Base-by-base conservation (phyloP, 768 basidiomycete genomes). In the Leccinum disarticulatum region DNA sequence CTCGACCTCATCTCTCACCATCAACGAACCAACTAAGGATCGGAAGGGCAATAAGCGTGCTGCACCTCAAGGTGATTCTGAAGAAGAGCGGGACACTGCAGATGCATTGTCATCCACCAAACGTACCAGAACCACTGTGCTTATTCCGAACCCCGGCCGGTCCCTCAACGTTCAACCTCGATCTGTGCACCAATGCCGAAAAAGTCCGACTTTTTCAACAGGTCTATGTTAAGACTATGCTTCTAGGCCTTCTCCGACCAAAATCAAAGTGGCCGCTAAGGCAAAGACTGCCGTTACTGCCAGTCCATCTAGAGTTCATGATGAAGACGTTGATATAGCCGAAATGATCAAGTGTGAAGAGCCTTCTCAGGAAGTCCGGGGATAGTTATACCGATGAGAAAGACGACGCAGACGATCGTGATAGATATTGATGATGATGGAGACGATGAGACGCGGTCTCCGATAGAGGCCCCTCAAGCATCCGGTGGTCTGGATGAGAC, bases 41-140 rank as follows among this genome's bases (percentile, higher is more conserved):
- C 74, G 76, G 64, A 95, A 95, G 76, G 95, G 93, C 59, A 97
- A 97, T 86, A 96, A 95, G 78, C 89, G 92, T 68, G 93, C 92
- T 41, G 84, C 81, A 31, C 87, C 88, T 52, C 90, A 93, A 76
- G 74, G 78, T 35, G 76, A 75, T 64, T 84, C 85, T 48, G 88
- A 89, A 74, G 86, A 88, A 72, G 89, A 91, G 73, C 77, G 79
- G 27, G 69, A 70, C 52, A 74, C 79, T 65, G 77, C 78, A 50
- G 62, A 74, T 48, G 66, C 77, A 60, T 69, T 76, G 53, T 77
- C 83, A 30, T 80, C 86, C 55, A 78, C 78, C 58, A 90, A 91
- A 76, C 89, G 86, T 65, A 78, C 79, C 52, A 83, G 80, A 76
- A 85, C 81, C 50, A 75, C 80, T n/a, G n/a, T 55, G 77, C 82